These are phyloP conservation scores for Wickerhamomyces silvicola DNA, from an alignment of 805 yeast species.

Conservation along the genomic window DNA sequence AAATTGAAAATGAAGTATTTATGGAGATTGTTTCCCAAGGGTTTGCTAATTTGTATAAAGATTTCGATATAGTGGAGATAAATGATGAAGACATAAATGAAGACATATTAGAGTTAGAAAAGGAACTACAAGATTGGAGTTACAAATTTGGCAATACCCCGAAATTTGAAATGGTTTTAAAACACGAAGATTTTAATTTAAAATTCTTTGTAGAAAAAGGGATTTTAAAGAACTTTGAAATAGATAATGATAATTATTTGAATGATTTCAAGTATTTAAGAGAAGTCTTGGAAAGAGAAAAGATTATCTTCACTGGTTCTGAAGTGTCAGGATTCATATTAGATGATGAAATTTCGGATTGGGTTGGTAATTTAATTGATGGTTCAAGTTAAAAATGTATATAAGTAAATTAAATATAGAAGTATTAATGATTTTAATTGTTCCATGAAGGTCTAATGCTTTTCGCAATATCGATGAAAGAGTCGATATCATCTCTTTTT, in stretches of 20 bases:
- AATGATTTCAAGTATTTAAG: conserved; percentile 31
- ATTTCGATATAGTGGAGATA: conserved; percentile 23
- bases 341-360: conserved; percentile 37
- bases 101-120: conserved; percentile 35
- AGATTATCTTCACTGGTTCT: conserved; percentile 35
- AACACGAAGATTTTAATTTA: conserved; percentile 27
- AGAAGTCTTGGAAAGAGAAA: conserved; percentile 23
- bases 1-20: conserved; percentile 39
- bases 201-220: conserved; percentile 50
- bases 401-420: conserved; percentile 1
- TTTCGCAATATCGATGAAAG: conserved; percentile 48
- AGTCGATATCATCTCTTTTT: conserved; percentile 31
- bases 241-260: conserved; percentile 12
- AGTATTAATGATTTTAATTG: conserved; percentile 1
- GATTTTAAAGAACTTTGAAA: conserved; percentile 19
- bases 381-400: conserved; percentile 25
- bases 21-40: conserved; percentile 27
- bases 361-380: conserved; percentile 40
- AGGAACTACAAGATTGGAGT: conserved; percentile 48
- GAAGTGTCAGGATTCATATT: conserved; percentile 37
- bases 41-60: conserved; percentile 22
- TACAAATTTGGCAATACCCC: conserved; percentile 83
- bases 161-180: conserved; percentile 49
- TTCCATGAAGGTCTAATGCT: conserved; percentile 51
- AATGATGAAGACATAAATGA: conserved; percentile 23